Conservation (phyloP, 2,329 filamentous ascomycete genomes). For the Xylaria sp. region DNA sequence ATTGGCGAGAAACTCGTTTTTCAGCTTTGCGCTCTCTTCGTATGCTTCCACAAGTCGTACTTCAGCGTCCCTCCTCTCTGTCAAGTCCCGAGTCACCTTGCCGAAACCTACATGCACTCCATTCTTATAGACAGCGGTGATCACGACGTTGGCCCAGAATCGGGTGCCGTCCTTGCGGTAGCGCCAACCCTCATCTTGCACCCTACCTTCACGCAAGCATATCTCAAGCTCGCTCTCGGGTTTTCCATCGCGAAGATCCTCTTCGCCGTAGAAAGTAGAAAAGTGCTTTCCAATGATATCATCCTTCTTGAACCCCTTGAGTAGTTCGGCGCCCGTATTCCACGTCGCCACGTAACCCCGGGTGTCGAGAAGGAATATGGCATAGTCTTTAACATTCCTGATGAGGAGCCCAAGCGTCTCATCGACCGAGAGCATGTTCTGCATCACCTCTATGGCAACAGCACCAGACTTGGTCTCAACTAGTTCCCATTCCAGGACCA, state of each 20-base stretch:
- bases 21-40: conserved; percentile 33
- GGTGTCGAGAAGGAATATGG: conserved; percentile 30
- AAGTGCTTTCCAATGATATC: conserved; percentile 29
- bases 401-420: conserved; percentile 27
- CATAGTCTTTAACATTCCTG: conserved; percentile 28
- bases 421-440: conserved; percentile 28
- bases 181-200: conserved; percentile 29
- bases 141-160: conserved; percentile 33
- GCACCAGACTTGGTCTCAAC: background rate
- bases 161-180: conserved; percentile 30
- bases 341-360: conserved; percentile 29
- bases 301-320: conserved; percentile 16
- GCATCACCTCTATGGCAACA: conserved; percentile 9
- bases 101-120: conserved; percentile 31
- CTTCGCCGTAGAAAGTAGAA: conserved; percentile 26
- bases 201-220: conserved; percentile 28
- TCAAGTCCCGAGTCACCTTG: conserved; percentile 30
- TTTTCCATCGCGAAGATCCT: conserved; percentile 25
- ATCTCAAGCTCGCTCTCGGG: conserved; percentile 26
- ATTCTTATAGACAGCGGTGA: conserved; percentile 27
- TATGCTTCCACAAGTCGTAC: conserved; percentile 23
- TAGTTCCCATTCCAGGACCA: conserved; percentile 24
- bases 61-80: conserved; percentile 25
- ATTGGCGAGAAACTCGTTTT: conserved; percentile 31
- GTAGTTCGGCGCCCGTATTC: conserved; percentile 23